Percentiles rank a stretch among this genome's conserved stretches.
Evolutionary conservation across 441 rosid species (phyloP).

Genomic region (Aleurites moluccanus): DNA sequence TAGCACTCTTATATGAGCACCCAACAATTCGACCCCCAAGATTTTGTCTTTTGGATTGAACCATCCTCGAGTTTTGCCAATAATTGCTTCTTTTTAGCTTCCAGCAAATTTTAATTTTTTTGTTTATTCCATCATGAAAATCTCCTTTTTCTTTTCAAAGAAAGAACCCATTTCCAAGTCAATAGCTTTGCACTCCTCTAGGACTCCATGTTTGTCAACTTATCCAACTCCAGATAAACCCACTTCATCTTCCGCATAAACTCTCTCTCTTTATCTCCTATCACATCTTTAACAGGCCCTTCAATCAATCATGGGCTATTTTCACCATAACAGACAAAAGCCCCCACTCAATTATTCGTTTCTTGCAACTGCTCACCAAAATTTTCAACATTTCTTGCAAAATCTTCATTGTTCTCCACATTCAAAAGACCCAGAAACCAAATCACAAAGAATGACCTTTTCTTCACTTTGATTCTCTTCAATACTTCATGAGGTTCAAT

Average conservation of each 20-base stretch:
- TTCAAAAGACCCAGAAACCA: conserved; percentile 23
- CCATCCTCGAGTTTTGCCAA: conserved; percentile 58
- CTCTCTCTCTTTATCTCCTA: conserved; percentile 12
- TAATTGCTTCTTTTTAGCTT: conserved; percentile 54
- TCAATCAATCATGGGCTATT: not conserved
- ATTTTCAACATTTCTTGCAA: conserved; percentile 20
- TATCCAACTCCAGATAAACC: conserved; percentile 28
- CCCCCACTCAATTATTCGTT: conserved; percentile 15
- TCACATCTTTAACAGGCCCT: conserved; percentile 13
- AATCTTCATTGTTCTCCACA: conserved; percentile 1
- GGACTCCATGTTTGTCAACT: conserved; percentile 6
- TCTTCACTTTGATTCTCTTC: conserved; percentile 23
- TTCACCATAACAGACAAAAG: conserved; percentile 12
- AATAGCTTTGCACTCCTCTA: too few species aligned
- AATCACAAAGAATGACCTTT: conserved; percentile 25
- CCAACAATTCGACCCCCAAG: too few species aligned
- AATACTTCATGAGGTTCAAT: not conserved
- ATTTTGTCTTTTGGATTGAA: conserved; percentile 35
- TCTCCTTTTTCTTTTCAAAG: conserved; percentile 22
- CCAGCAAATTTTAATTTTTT: conserved; percentile 38
- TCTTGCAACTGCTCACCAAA: conserved; percentile 23
- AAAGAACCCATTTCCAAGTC: conserved; percentile 4
- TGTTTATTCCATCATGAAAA: too few species aligned
- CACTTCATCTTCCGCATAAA: conserved; percentile 12
- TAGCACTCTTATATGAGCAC: too few species aligned